Conservation (phyloP, 1,284 basidiomycete species). For the Xanthoconium separans region DNA sequence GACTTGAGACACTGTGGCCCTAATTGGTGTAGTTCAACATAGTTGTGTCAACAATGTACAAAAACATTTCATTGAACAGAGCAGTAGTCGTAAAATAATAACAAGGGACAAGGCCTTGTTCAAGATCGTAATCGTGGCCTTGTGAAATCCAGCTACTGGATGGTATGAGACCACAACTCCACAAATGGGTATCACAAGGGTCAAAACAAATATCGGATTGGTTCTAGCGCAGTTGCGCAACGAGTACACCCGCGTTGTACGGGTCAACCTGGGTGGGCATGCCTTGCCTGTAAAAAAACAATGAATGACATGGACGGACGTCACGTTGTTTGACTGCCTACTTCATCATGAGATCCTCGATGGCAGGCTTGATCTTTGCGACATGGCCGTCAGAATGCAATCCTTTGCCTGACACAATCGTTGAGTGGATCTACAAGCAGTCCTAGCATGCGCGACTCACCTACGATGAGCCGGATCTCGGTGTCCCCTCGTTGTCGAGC, state of each 20-base stretch:
- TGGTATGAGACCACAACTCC: too few relatives aligned
- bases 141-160: too few relatives aligned
- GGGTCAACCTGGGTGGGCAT: slow-evolving; percentile 63
- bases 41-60: too few relatives aligned
- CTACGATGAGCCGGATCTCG: slow-evolving; percentile 86
- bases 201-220: neutral
- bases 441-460: slow-evolving; percentile 39
- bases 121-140: too few relatives aligned
- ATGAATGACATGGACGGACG: neutral
- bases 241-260: slow-evolving; percentile 80
- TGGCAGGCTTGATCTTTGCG: slow-evolving; percentile 92
- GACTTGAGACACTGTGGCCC: neutral
- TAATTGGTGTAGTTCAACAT: too few relatives aligned
- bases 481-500: slow-evolving; percentile 66
- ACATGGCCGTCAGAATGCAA: slow-evolving; percentile 80
- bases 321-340: slow-evolving; percentile 32
- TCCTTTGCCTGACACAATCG: slow-evolving; percentile 59
- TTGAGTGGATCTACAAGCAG: neutral
- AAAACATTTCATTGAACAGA: too few relatives aligned
- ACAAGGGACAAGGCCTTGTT: too few relatives aligned
- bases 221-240: slow-evolving; percentile 65
- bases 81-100: too few relatives aligned
- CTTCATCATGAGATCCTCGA: slow-evolving; percentile 86
- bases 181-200: too few relatives aligned
- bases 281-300: slow-evolving; percentile 14